phyloP scores from a whole-genome alignment of 371 early-diverging fungal genomes.

The Syncephalis plumigaleata region DNA sequence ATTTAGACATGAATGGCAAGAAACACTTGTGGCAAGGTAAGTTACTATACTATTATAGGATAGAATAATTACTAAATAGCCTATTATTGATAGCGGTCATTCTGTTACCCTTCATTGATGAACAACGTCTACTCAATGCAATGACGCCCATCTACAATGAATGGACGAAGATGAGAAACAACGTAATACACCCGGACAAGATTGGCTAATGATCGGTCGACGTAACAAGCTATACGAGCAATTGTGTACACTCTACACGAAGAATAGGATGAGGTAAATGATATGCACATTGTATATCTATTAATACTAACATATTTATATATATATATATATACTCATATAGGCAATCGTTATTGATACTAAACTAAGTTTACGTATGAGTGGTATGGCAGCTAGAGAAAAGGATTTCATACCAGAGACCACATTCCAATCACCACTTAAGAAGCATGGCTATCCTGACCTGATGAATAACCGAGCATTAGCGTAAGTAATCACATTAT shows the following conservation, averaged over 20 bases:
- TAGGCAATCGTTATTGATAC: slow-evolving; percentile 33
- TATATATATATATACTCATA: slow-evolving; percentile 1
- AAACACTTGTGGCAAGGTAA: slow-evolving; percentile 92
- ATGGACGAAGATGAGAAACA: slow-evolving; percentile 57
- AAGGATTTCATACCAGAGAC: slow-evolving; percentile 49
- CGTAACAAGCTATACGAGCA: slow-evolving; percentile 42
- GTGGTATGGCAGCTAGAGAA: slow-evolving; percentile 45
- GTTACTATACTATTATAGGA: slow-evolving; percentile 2
- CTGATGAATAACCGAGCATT: slow-evolving; percentile 35
- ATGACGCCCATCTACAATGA: slow-evolving; percentile 45
- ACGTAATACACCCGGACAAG: slow-evolving; percentile 61
- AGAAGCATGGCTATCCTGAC: slow-evolving; percentile 30
- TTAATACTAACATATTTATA: not conserved
- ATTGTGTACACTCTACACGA: slow-evolving; percentile 42
- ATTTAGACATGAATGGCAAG: slow-evolving; percentile 95
- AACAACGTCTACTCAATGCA: slow-evolving; percentile 57
- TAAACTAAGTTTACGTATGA: slow-evolving; percentile 28
- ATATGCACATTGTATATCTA: slow-evolving; percentile 6
- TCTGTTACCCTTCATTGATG: slow-evolving; percentile 86
- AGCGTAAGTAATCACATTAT: slow-evolving; percentile 9
- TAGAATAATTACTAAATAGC: not conserved
- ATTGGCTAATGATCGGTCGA: slow-evolving; percentile 49
- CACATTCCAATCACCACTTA: slow-evolving; percentile 47
- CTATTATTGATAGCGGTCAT: slow-evolving; percentile 47
- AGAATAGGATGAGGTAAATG: slow-evolving; percentile 16